Percentiles rank a stretch among this genome's conserved stretches.
Evolutionary conservation across 768 basidiomycete species (phyloP).

Genomic region (Cantharellus cinnabarinus): DNA sequence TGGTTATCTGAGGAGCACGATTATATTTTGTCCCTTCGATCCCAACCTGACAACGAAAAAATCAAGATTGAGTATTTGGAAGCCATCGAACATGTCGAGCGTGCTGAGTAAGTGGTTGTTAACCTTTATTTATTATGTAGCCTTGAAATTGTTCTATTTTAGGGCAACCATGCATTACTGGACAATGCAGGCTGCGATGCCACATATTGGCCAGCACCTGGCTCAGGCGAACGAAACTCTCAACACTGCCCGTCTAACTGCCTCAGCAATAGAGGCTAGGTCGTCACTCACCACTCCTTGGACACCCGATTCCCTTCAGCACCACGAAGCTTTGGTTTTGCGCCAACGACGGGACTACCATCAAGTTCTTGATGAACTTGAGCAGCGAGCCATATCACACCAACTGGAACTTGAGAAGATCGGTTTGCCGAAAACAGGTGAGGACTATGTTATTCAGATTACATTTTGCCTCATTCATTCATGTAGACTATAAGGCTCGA

Average conservation of each 20-base stretch:
- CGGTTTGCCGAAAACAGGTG: background rate
- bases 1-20: background rate
- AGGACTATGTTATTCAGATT: background rate
- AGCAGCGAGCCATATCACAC: background rate
- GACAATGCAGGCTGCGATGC: too few species aligned
- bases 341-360: too few species aligned
- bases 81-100: background rate
- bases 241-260: too few species aligned
- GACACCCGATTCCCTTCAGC: too few species aligned
- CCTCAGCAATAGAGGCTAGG: too few species aligned
- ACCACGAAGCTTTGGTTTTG: too few species aligned
- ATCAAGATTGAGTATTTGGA: background rate
- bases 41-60: background rate
- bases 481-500: background rate
- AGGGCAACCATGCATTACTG: too few species aligned
- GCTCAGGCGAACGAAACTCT: too few species aligned
- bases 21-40: background rate
- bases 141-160: background rate
- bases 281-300: too few species aligned
- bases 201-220: too few species aligned
- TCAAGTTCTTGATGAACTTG: constrained; percentile 1
- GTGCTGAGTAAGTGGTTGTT: background rate
- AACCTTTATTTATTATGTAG: background rate
- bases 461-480: background rate
- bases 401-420: constrained; percentile 3